Percentiles rank a stretch among this genome's conserved stretches.
phyloP scores from a whole-genome alignment of 2,329 filamentous ascomycete species.

The Cercospora sesami region DNA sequence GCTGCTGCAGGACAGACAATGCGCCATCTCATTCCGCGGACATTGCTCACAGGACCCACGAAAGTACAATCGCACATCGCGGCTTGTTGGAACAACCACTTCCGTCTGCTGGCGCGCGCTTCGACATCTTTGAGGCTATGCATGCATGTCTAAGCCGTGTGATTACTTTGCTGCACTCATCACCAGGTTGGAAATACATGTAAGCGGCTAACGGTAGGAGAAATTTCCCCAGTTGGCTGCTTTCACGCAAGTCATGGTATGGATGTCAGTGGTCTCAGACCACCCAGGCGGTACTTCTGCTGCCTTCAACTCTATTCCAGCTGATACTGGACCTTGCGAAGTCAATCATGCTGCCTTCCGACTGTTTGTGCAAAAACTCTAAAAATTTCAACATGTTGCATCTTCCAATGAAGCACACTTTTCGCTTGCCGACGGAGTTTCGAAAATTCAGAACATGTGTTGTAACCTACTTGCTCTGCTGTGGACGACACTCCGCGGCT shows the following conservation, averaged over 20 bases:
- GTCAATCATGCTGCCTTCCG: not conserved
- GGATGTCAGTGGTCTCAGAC: not conserved
- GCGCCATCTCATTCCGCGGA: not conserved
- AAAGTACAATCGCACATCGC: not conserved
- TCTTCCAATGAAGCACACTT: not conserved
- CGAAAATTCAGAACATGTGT: not conserved
- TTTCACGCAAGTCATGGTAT: not conserved
- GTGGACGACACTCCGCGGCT: not conserved
- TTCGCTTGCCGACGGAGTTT: not conserved
- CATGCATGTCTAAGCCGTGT: not conserved
- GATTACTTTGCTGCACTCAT: not conserved
- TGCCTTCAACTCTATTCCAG: not conserved
- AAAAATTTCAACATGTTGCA: not conserved
- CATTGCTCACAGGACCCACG: not conserved
- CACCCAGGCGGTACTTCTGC: not conserved
- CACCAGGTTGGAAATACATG: not conserved
- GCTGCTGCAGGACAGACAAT: not conserved
- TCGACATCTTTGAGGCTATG: not conserved
- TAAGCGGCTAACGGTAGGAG: not conserved
- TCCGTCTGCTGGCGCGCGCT: not conserved
- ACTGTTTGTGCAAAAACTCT: not conserved
- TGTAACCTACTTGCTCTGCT: not conserved
- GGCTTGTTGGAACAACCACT: not conserved
- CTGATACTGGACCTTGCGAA: not conserved
- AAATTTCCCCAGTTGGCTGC: not conserved